phyloP scores from a whole-genome alignment of 2,329 filamentous ascomycete genomes.

The Cladosporium sp. region DNA sequence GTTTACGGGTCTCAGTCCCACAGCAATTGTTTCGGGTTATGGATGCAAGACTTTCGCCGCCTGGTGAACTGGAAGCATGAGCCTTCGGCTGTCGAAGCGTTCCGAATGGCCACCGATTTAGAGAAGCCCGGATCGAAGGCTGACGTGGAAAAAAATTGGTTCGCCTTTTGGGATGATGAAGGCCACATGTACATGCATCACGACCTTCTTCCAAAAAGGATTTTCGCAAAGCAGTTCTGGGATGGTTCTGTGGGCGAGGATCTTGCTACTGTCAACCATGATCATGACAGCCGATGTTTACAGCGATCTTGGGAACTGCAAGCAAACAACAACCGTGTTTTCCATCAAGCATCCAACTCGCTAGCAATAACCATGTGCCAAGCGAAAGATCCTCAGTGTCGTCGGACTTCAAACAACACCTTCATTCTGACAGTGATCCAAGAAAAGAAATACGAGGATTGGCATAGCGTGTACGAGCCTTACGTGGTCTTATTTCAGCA shows the following conservation, averaged over 20 bases:
- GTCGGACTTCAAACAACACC: slow-evolving; percentile 42
- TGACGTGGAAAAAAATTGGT: slow-evolving; percentile 56
- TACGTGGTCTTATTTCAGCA: slow-evolving; percentile 49
- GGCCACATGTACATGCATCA: slow-evolving; percentile 48
- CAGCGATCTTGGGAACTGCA: slow-evolving; percentile 29
- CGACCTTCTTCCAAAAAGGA: slow-evolving; percentile 45
- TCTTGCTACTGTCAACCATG: slow-evolving; percentile 35
- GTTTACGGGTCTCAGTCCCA: slow-evolving; percentile 52
- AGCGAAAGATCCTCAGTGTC: slow-evolving; percentile 41
- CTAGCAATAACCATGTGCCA: slow-evolving; percentile 50
- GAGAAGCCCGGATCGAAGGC: slow-evolving; percentile 43
- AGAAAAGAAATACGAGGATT: slow-evolving; percentile 44
- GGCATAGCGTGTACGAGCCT: slow-evolving; percentile 50
- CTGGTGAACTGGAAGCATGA: slow-evolving; percentile 35
- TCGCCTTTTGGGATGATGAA: slow-evolving; percentile 52
- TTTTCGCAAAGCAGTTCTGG: slow-evolving; percentile 41
- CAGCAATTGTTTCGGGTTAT: slow-evolving; percentile 53
- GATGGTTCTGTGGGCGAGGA: slow-evolving; percentile 46
- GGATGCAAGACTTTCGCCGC: slow-evolving; percentile 48
- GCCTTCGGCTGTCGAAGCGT: slow-evolving; percentile 22
- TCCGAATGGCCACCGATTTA: slow-evolving; percentile 45
- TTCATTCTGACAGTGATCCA: slow-evolving; percentile 52
- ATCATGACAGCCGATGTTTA: slow-evolving; percentile 43
- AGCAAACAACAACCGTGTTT: slow-evolving; percentile 24
- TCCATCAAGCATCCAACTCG: slow-evolving; percentile 57